Percentiles rank a stretch among this genome's conserved stretches.
phyloP scores from a whole-genome alignment of 1,284 basidiomycete species.

The Bondarzewia mesenterica region DNA sequence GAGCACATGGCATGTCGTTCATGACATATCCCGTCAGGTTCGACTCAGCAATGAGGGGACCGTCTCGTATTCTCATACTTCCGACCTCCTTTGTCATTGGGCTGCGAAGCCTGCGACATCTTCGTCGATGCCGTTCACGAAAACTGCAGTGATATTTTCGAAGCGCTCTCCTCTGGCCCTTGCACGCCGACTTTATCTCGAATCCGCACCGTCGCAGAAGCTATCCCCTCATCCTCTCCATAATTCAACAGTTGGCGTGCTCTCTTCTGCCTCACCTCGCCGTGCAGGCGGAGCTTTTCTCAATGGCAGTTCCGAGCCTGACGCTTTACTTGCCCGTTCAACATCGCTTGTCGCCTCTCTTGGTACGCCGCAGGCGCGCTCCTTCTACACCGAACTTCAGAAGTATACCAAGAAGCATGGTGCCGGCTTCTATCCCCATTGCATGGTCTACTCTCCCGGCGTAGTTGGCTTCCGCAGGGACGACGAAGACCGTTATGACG shows the following conservation, averaged over 20 bases:
- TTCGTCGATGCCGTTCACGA: neutral
- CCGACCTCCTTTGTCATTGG: slow-evolving; percentile 11
- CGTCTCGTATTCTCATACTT: slow-evolving; percentile 32
- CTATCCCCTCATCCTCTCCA: slow-evolving; percentile 13
- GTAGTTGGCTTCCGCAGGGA: slow-evolving; percentile 42
- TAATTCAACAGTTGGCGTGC: slow-evolving; percentile 30
- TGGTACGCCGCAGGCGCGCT: slow-evolving; percentile 25
- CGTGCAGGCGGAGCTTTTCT: slow-evolving; percentile 39
- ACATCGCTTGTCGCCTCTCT: slow-evolving; percentile 38
- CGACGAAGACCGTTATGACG: slow-evolving; percentile 23
- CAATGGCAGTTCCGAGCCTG: slow-evolving; percentile 39
- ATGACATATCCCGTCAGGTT: slow-evolving; percentile 32
- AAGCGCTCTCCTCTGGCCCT: slow-evolving; percentile 25
- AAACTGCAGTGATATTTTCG: slow-evolving; percentile 23
- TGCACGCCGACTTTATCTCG: slow-evolving; percentile 20
- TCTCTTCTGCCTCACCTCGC: slow-evolving; percentile 39
- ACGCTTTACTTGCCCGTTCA: slow-evolving; percentile 35
- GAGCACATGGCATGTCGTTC: slow-evolving; percentile 16
- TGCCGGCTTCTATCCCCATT: slow-evolving; percentile 33
- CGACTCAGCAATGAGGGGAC: slow-evolving; percentile 29
- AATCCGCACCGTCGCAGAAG: slow-evolving; percentile 9
- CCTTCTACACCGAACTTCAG: slow-evolving; percentile 28
- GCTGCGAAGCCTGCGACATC: neutral
- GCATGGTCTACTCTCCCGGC: slow-evolving; percentile 42
- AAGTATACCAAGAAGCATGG: slow-evolving; percentile 29